Conservation (phyloP, 2,329 filamentous ascomycete genomes). For the Aspergillus ustus region DNA sequence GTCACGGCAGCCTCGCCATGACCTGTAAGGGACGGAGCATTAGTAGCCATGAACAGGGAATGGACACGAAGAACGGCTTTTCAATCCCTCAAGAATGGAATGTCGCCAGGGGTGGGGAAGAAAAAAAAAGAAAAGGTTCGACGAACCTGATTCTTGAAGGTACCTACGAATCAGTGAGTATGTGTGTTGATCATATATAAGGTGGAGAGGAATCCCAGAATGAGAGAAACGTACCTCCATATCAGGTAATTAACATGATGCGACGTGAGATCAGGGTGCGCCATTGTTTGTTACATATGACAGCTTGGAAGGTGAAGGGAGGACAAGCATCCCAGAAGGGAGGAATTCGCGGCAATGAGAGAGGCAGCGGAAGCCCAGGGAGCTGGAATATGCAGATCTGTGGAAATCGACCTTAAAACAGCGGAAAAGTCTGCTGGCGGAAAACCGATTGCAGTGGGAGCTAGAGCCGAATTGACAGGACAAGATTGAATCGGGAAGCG, state of each 20-base stretch:
- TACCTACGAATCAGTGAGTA: slow-evolving; percentile 46
- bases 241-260: slow-evolving; percentile 72
- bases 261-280: slow-evolving; percentile 48
- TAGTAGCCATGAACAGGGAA: slow-evolving; percentile 12
- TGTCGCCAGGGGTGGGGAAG: slow-evolving; percentile 12
- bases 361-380: slow-evolving; percentile 14
- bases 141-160: slow-evolving; percentile 60
- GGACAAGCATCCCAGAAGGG: slow-evolving; percentile 34
- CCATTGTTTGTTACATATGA: slow-evolving; percentile 52
- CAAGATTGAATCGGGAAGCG: slow-evolving; percentile 11
- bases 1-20: slow-evolving; percentile 64
- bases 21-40: slow-evolving; percentile 41
- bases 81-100: background rate
- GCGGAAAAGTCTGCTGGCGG: slow-evolving; percentile 7
- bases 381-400: slow-evolving; percentile 6
- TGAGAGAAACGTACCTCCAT: slow-evolving; percentile 60
- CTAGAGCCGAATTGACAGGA: slow-evolving; percentile 8
- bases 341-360: slow-evolving; percentile 26
- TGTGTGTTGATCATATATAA: slow-evolving; percentile 3
- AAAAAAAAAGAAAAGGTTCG: slow-evolving; percentile 25
- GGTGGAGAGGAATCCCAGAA: slow-evolving; percentile 21
- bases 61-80: slow-evolving; percentile 8
- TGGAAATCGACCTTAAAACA: slow-evolving; percentile 4
- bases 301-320: slow-evolving; percentile 36
- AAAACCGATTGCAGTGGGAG: background rate